Conservation (phyloP, 2,329 filamentous ascomycete genomes). For the Didymella sp. region DNA sequence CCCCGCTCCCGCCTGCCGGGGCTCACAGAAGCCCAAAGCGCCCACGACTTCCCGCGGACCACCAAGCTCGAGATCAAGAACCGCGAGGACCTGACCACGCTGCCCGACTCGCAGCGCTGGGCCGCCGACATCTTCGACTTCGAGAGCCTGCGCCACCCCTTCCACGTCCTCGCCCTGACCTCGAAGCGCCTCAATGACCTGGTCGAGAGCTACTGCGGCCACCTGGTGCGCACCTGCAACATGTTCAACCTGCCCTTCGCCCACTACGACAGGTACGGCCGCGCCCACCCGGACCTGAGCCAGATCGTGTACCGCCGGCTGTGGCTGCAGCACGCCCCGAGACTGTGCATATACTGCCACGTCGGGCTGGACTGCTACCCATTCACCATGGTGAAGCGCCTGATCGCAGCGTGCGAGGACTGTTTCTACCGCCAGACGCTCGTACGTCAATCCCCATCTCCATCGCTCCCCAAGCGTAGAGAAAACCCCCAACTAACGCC, state of each 20-base stretch:
- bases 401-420: conserved; percentile 33
- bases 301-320: conserved; percentile 40
- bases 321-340: conserved; percentile 42
- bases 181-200: conserved; percentile 30
- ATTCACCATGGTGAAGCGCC: conserved; percentile 24
- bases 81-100: conserved; percentile 28
- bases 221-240: conserved; percentile 38
- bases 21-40: conserved; percentile 38
- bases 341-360: conserved; percentile 39
- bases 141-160: conserved; percentile 33
- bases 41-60: conserved; percentile 25
- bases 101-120: conserved; percentile 36
- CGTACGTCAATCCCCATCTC: conserved; percentile 18
- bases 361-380: conserved; percentile 36
- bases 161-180: conserved; percentile 37
- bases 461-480: too few species aligned
- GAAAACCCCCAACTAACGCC: too few species aligned
- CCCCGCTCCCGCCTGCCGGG: conserved; percentile 41
- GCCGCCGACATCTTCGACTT: conserved; percentile 40
- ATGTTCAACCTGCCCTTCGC: conserved; percentile 42
- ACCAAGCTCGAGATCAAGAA: conserved; percentile 30
- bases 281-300: conserved; percentile 37
- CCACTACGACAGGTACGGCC: conserved; percentile 30
- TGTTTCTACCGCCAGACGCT: conserved; percentile 43
- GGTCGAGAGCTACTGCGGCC: conserved; percentile 38